Percentiles rank a stretch among this genome's conserved stretches.
These are phyloP conservation scores for Mercurialis annua DNA, from an alignment of 345 rosid genomes.

Conservation along the genomic window DNA sequence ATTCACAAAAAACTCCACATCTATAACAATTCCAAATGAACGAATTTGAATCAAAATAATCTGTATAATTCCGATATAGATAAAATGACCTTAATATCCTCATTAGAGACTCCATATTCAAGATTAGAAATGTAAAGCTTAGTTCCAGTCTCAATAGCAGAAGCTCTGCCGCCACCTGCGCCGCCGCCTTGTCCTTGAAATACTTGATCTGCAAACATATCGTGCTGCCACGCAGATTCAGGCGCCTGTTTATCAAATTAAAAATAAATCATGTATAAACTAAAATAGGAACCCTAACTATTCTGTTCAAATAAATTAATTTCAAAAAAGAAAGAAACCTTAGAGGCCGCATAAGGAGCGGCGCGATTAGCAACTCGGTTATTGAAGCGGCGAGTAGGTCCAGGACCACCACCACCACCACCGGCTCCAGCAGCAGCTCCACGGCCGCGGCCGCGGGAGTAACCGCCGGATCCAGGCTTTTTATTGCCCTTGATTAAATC, in stretches of 20 bases:
- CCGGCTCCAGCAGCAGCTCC: constrained; percentile 52
- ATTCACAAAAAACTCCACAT: background rate
- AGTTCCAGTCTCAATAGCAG: constrained; percentile 85
- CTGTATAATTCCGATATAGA: too few relatives aligned
- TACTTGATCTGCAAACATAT: constrained; percentile 59
- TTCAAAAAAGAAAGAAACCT: background rate
- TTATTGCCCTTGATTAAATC: constrained; percentile 85
- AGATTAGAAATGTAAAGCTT: constrained; percentile 90
- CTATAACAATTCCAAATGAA: too few relatives aligned
- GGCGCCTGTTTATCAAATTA: constrained; percentile 51
- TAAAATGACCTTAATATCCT: constrained; percentile 74
- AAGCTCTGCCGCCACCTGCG: constrained; percentile 39
- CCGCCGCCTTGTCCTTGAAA: constrained; percentile 49
- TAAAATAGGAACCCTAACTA: constrained; percentile 21
- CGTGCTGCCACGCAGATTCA: constrained; percentile 86
- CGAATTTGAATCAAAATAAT: background rate
- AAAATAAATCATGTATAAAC: constrained; percentile 23
- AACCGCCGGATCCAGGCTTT: constrained; percentile 61
- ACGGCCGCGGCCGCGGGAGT: constrained; percentile 51
- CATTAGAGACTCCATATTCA: constrained; percentile 92
- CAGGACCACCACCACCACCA: constrained; percentile 49
- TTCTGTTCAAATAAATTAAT: background rate
- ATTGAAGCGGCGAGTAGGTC: constrained; percentile 64
- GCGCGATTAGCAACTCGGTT: constrained; percentile 62
- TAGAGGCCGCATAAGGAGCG: constrained; percentile 59